Percentiles rank a stretch among this genome's conserved stretches.
Conservation (phyloP, 768 basidiomycete genomes). For the Macrolepiota fuliginosa region DNA sequence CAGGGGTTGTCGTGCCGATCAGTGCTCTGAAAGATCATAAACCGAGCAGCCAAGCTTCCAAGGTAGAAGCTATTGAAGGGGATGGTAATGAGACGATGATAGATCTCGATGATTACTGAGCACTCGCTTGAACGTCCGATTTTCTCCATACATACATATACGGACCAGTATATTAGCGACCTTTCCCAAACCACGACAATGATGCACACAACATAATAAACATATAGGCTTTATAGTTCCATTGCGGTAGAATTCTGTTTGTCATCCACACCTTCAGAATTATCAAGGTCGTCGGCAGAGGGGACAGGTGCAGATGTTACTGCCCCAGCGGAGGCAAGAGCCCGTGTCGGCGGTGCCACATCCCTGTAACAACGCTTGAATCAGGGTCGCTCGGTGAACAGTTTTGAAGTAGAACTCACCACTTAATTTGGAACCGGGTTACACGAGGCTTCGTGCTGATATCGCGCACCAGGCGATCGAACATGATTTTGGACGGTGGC, state of each 20-base stretch:
- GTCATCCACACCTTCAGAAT: constrained; percentile 26
- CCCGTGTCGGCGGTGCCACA: constrained; percentile 43
- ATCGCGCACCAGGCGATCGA: constrained; percentile 81
- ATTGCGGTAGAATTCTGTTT: constrained; percentile 12
- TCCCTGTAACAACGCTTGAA: constrained; percentile 47
- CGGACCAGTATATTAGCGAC: background rate
- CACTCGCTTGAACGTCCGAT: background rate
- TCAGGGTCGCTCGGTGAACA: background rate
- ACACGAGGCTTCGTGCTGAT: constrained; percentile 92
- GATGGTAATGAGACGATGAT: constrained; percentile 31
- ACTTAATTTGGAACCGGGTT: constrained; percentile 89
- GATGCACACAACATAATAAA: background rate
- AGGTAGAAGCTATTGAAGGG: background rate
- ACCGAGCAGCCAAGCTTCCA: background rate
- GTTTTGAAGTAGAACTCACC: constrained; percentile 42
- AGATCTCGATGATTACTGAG: constrained; percentile 42
- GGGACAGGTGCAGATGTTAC: constrained; percentile 73
- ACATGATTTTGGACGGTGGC: constrained; percentile 65
- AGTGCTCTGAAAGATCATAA: constrained; percentile 15
- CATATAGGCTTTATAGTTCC: background rate
- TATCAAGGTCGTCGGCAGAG: constrained; percentile 65
- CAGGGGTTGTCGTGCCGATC: constrained; percentile 46
- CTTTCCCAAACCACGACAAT: background rate
- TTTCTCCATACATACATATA: too few relatives aligned
- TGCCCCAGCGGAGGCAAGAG: constrained; percentile 49